Evolutionary conservation across 805 yeast genomes (phyloP).

Genomic region (Barnettozyma sucrosica): DNA sequence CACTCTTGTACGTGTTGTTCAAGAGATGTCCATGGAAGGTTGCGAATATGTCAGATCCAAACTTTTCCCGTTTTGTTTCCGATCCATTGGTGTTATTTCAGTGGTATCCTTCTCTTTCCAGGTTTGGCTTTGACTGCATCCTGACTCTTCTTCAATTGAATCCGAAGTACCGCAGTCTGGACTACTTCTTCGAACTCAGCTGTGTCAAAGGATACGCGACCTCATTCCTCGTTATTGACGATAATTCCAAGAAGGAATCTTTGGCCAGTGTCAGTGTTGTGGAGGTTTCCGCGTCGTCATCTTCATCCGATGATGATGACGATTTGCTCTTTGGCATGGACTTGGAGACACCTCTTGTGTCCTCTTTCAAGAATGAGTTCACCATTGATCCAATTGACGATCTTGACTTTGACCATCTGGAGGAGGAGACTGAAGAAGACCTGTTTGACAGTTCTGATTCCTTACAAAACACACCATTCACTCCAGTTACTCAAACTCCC

Average conservation of each 20-base stretch:
- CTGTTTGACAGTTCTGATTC: constrained; percentile 8
- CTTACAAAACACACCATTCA: constrained; percentile 10
- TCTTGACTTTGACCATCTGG: not conserved
- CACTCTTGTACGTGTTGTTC: constrained; percentile 70
- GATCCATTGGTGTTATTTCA: constrained; percentile 68
- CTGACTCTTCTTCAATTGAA: constrained; percentile 62
- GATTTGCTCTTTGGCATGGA: constrained; percentile 14
- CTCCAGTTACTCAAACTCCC: constrained; percentile 12
- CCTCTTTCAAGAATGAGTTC: constrained; percentile 2
- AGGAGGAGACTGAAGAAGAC: constrained; percentile 4
- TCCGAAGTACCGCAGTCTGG: constrained; percentile 48
- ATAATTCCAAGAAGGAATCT: not conserved
- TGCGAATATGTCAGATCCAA: constrained; percentile 64
- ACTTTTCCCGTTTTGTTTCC: constrained; percentile 61
- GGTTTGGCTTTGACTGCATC: constrained; percentile 62
- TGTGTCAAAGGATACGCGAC: constrained; percentile 9
- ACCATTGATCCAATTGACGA: not conserved
- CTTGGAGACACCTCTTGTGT: constrained; percentile 6
- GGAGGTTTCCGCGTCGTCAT: constrained; percentile 4
- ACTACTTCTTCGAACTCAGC: constrained; percentile 31
- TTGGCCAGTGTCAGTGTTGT: constrained; percentile 1
- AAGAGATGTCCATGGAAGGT: constrained; percentile 76
- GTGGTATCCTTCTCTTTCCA: constrained; percentile 68
- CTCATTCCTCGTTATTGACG: constrained; percentile 5
- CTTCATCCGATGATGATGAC: constrained; percentile 6